Evolutionary conservation across 2,329 filamentous ascomycete species (phyloP).

Genomic region (Proliferodiscus dingleyae): DNA sequence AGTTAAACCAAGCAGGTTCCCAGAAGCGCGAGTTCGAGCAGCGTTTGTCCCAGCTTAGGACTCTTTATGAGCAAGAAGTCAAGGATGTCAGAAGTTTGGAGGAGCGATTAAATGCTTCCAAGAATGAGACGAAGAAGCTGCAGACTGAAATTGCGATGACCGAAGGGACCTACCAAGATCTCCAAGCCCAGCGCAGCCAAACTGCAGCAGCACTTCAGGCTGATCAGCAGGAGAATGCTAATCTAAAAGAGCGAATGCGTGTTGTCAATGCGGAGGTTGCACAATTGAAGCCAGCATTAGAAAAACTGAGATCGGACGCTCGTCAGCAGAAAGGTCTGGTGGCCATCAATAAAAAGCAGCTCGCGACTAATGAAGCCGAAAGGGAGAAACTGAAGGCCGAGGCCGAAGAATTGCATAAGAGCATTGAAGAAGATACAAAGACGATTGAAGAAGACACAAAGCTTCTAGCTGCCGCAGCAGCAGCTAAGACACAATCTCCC

Average conservation of each 20-base stretch:
- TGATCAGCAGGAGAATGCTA: conserved; percentile 84
- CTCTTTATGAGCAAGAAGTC: conserved; percentile 90
- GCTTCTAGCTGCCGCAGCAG: conserved; percentile 44
- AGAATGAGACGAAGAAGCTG: conserved; percentile 77
- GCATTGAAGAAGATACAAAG: conserved; percentile 54
- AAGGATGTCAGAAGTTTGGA: conserved; percentile 80
- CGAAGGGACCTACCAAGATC: conserved; percentile 74
- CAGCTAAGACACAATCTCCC: conserved; percentile 38
- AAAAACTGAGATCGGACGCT: conserved; percentile 87
- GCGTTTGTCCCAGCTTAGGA: conserved; percentile 77
- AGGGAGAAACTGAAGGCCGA: conserved; percentile 82
- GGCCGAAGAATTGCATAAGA: conserved; percentile 62
- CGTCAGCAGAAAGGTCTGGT: conserved; percentile 94
- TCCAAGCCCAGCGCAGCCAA: conserved; percentile 78
- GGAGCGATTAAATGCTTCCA: conserved; percentile 71
- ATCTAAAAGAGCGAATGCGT: conserved; percentile 81
- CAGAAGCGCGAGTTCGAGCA: conserved; percentile 94
- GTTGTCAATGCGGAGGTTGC: conserved; percentile 76
- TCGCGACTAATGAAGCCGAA: conserved; percentile 83
- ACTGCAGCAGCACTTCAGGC: conserved; percentile 68
- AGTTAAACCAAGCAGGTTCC: conserved; percentile 72
- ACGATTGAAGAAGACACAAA: no score
- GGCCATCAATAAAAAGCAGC: conserved; percentile 97
- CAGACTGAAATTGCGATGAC: conserved; percentile 79
- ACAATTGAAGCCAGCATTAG: conserved; percentile 82